phyloP scores from a whole-genome alignment of 306 rosid species.

The Cicer arietinum region DNA sequence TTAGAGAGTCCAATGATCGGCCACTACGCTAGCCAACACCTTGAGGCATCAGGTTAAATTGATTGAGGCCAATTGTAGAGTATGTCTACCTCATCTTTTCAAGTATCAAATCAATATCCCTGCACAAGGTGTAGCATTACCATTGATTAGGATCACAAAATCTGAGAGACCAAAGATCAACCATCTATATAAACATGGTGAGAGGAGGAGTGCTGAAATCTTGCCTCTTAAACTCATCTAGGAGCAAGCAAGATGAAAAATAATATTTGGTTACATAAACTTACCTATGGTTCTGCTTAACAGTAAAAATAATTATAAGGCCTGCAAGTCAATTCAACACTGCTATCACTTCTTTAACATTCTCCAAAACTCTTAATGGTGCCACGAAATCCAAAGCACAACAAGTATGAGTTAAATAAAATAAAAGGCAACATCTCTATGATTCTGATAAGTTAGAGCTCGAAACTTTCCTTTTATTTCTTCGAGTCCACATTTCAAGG shows the following conservation, averaged over 20 bases:
- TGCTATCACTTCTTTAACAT: conserved; percentile 1
- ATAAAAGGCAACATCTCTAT: conserved; percentile 66
- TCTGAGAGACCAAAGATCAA: conserved; percentile 26
- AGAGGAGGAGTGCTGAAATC: background rate
- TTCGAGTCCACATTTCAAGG: conserved; percentile 36
- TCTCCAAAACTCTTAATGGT: background rate
- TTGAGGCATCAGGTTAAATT: background rate
- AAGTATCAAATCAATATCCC: conserved; percentile 26
- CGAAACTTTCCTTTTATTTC: conserved; percentile 50
- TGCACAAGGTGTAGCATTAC: conserved; percentile 29
- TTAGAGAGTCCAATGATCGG: background rate
- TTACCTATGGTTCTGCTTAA: conserved; percentile 18
- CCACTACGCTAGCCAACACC: conserved; percentile 2
- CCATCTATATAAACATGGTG: background rate
- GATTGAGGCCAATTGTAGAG: background rate
- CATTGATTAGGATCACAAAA: conserved; percentile 5
- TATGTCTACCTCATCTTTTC: conserved; percentile 8
- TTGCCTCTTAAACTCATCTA: conserved; percentile 23
- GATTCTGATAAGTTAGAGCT: conserved; percentile 54
- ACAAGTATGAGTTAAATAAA: conserved; percentile 37
- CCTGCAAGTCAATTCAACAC: background rate
- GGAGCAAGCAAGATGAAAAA: conserved; percentile 23
- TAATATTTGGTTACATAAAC: conserved; percentile 1
- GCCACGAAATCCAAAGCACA: conserved; percentile 17
- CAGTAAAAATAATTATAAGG: conserved; percentile 20